A percentile compares a stretch with the other conserved stretches of the same genome.
Conservation (phyloP, 306 rosid species). For the Prunus persica region DNA sequence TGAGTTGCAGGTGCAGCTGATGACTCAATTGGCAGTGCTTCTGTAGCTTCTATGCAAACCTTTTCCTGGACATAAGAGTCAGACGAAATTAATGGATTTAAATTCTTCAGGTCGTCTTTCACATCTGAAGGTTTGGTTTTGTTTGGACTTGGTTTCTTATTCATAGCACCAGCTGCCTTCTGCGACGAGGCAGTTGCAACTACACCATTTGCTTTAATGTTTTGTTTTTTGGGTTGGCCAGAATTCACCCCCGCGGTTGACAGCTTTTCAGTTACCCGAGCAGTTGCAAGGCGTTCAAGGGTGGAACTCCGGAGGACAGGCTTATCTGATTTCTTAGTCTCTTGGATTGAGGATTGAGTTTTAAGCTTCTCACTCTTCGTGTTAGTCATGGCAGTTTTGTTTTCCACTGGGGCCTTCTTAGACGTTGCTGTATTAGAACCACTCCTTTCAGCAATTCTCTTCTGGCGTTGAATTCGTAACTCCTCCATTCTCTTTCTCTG, state of each 20-base stretch:
- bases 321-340: conserved; percentile 53
- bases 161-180: conserved; percentile 39
- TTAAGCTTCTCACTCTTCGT: conserved; percentile 49
- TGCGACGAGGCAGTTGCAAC: conserved; percentile 27
- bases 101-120: conserved; percentile 33
- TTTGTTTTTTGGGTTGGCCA: conserved; percentile 52
- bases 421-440: conserved; percentile 26
- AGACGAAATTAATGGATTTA: conserved; percentile 34
- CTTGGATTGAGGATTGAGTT: conserved; percentile 42
- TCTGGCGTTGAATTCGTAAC: conserved; percentile 63
- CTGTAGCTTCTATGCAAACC: conserved; percentile 32
- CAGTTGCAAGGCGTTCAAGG: conserved; percentile 75
- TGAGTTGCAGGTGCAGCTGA: conserved; percentile 28
- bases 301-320: conserved; percentile 74
- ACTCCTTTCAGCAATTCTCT: conserved; percentile 92
- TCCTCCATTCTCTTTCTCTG: conserved; percentile 74
- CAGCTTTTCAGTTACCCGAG: conserved; percentile 51
- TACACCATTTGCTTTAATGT: conserved; percentile 40
- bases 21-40: conserved; percentile 35
- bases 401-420: conserved; percentile 41
- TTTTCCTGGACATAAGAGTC: conserved; percentile 34
- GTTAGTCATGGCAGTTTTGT: conserved; percentile 24
- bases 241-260: conserved; percentile 35
- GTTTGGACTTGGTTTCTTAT: conserved; percentile 56
- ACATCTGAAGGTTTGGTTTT: conserved; percentile 49